phyloP scores from a whole-genome alignment of 2,329 filamentous ascomycete genomes.

The Diatrype stigma region DNA sequence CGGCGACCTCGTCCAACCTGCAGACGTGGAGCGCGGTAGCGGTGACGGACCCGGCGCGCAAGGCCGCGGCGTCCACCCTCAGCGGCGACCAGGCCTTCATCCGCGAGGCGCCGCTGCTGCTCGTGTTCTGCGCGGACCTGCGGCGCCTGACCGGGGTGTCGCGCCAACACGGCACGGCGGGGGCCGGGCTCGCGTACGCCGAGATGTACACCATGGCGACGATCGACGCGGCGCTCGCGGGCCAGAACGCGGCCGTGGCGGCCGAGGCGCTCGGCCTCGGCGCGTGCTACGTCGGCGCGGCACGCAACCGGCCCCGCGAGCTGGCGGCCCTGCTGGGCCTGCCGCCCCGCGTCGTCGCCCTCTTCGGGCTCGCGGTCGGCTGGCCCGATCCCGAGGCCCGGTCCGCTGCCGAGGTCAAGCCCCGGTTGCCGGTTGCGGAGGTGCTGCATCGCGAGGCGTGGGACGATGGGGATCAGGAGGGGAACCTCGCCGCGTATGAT shows the following conservation, averaged over 20 bases:
- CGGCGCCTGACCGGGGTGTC: constrained; percentile 23
- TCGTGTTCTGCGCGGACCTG: constrained; percentile 30
- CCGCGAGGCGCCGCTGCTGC: constrained; percentile 25
- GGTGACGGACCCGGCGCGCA: constrained; percentile 21
- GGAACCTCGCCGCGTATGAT: constrained; percentile 21
- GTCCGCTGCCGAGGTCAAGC: constrained; percentile 21
- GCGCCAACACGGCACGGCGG: constrained; percentile 13
- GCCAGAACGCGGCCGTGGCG: constrained; percentile 26
- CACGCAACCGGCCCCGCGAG: constrained; percentile 24
- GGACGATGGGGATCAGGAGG: constrained; percentile 12
- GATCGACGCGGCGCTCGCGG: constrained; percentile 27
- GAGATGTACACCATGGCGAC: constrained; percentile 30
- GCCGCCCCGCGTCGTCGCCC: constrained; percentile 24
- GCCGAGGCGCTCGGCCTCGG: constrained; percentile 29
- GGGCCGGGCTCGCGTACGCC: constrained; percentile 22
- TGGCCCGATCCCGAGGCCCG: constrained; percentile 14
- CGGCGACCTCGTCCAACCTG: constrained; percentile 30
- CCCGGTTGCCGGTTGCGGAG: constrained; percentile 21
- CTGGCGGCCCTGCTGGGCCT: constrained; percentile 23
- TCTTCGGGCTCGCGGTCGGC: constrained; percentile 28
- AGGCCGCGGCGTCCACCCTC: constrained; percentile 21
- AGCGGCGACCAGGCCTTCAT: constrained; percentile 29
- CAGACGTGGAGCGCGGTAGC: constrained; percentile 31
- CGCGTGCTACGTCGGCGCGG: constrained; percentile 27
- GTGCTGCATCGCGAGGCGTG: constrained; percentile 25